Evolutionary conservation across 306 rosid genomes (phyloP), one percentile per base, ranked within the genome.

Genomic region (Potentilla sterilis): DNA sequence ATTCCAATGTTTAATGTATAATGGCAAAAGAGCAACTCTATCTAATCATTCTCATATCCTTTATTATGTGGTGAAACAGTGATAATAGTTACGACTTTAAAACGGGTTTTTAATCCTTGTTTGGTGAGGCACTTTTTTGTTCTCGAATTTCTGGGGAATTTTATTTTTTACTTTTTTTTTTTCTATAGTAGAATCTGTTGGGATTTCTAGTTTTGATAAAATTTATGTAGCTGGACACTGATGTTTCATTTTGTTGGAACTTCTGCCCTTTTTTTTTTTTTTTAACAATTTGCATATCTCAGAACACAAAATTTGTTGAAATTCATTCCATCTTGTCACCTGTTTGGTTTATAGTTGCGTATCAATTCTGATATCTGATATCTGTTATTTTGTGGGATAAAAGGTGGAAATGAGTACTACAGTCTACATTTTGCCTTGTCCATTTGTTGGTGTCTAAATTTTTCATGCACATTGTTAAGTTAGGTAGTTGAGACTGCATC

Each of bases 401-500:
- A 43, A 24, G 18, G 41, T 22, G 4, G 13, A 46, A 13, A 7
- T 37, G 15, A 46, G 7, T 14, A 34, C 5, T 8, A 71, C 4
- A 9, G 4, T 37, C 54, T 55, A 21, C n/a, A 38, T 55, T 35
- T 52, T 22, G 37, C 16, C 75, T 32, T 52, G 2, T 67, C 10
- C 1, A 43, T 42, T 67, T 73, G 67, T 42, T 7, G 34, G 43
- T 47, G 41, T 72, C 28, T n/a, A 38, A 21, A 49, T 2, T 62
- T 55, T 68, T 7, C 28, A 18, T 65, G 49, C 70, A 55, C 38
- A 6, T 35, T 24, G 8, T 54, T 61, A 54, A 28, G 77, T n/a
- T 38, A 37, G 55, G 81, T 76, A 71, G 24, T 73, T 83, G 64
- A 67, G 15, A 48, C 9, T 67, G 55, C 72, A 19, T 67, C 57